Evolutionary conservation across 2,329 filamentous ascomycete species (phyloP).

Genomic region (Monilinia vaccinii-corymbosi): DNA sequence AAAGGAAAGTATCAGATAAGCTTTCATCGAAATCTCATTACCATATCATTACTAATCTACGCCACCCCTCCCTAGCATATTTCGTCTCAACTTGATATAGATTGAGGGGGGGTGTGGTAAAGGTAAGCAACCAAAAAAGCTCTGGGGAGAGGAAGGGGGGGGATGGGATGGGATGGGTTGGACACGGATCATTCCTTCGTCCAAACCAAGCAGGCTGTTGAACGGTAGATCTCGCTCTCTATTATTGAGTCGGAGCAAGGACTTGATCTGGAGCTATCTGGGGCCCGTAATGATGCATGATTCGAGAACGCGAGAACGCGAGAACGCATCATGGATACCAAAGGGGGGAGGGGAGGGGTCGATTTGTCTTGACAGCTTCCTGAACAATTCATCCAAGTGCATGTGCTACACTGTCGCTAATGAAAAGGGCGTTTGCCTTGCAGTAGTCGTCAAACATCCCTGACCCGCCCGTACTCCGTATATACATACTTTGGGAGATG

Average conservation of each 20-base stretch:
- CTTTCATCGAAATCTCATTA: not conserved
- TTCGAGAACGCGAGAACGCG: not conserved
- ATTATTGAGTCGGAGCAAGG: not conserved
- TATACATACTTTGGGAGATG: not conserved
- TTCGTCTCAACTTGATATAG: not conserved
- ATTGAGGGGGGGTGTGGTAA: not conserved
- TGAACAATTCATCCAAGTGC: not conserved
- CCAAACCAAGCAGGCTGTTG: too few relatives aligned
- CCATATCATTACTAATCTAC: not conserved
- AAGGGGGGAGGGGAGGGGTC: too few relatives aligned
- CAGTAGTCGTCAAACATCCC: not conserved
- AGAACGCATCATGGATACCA: not conserved
- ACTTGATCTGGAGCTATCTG: not conserved
- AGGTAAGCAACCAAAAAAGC: not conserved
- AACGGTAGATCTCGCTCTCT: not conserved
- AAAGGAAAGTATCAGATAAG: too few relatives aligned
- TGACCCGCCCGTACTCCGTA: not conserved
- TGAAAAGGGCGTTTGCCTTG: not conserved
- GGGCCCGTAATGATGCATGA: not conserved
- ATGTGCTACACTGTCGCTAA: not conserved
- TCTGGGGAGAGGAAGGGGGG: not conserved
- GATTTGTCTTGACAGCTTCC: conserved; percentile 2
- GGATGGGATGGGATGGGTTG: not conserved
- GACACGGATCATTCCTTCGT: not conserved
- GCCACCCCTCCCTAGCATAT: not conserved